phyloP scores from a whole-genome alignment of 2,329 filamentous ascomycete species.

The Botrytis deweyae region DNA sequence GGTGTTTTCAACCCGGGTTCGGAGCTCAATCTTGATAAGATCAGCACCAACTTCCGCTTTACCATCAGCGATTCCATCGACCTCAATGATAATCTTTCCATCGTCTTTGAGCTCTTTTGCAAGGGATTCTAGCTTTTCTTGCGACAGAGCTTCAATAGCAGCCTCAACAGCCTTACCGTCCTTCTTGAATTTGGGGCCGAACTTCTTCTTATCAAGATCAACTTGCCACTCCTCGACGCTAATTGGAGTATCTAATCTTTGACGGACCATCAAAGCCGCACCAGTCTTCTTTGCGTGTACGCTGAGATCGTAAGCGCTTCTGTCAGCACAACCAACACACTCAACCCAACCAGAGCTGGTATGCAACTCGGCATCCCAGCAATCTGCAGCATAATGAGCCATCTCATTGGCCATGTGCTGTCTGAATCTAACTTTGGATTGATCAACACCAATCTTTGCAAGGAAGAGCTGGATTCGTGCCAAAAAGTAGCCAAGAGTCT shows the following conservation, averaged over 20 bases:
- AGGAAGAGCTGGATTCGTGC: constrained; percentile 92
- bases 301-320: constrained; percentile 89
- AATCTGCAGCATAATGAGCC: constrained; percentile 95
- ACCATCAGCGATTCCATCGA: constrained; percentile 64
- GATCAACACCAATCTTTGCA: constrained; percentile 81
- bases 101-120: constrained; percentile 69
- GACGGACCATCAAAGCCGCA: constrained; percentile 78
- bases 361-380: constrained; percentile 93
- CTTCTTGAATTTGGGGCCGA: constrained; percentile 93
- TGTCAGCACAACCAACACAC: constrained; percentile 94
- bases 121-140: constrained; percentile 78
- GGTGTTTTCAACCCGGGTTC: constrained; percentile 76
- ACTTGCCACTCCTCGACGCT: constrained; percentile 84
- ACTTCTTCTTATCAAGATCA: constrained; percentile 91
- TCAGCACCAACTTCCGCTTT: constrained; percentile 79
- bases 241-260: constrained; percentile 75
- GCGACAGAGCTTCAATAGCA: constrained; percentile 65
- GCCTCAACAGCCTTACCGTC: constrained; percentile 83
- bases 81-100: constrained; percentile 75
- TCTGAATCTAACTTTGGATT: constrained; percentile 86
- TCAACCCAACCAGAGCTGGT: constrained; percentile 97
- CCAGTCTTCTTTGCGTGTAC: constrained; percentile 94
- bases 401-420: constrained; percentile 93
- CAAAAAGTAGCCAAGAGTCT: constrained; percentile 96
- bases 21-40: constrained; percentile 78